Conservation (phyloP, 768 basidiomycete species). For the Calocera viscosa region DNA sequence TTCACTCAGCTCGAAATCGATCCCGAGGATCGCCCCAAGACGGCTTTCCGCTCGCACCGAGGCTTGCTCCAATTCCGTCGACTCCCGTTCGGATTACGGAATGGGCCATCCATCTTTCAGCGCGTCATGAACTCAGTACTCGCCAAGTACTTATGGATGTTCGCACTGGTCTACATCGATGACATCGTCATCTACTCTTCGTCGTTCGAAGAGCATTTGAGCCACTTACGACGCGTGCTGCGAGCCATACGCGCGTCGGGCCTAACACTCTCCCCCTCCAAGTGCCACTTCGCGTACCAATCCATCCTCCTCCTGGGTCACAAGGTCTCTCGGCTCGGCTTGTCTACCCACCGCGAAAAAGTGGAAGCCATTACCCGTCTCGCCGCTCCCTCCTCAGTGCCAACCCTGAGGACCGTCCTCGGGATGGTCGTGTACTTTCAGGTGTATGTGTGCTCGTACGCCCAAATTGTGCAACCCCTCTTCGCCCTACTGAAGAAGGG, state of each 20-base stretch:
- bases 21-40: conserved; percentile 25
- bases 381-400: conserved; percentile 18
- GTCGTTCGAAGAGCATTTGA: conserved; percentile 26
- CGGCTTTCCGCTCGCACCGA: conserved; percentile 31
- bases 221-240: conserved; percentile 19
- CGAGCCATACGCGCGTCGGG: conserved; percentile 24
- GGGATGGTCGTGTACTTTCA: conserved; percentile 34
- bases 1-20: conserved; percentile 32
- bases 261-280: conserved; percentile 28
- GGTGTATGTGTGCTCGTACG: conserved; percentile 29
- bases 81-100: conserved; percentile 33
- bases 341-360: conserved; percentile 32
- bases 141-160: conserved; percentile 31
- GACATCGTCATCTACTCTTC: conserved; percentile 31
- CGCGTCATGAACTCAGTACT: conserved; percentile 32
- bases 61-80: conserved; percentile 33
- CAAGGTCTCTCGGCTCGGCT: conserved; percentile 30
- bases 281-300: conserved; percentile 29
- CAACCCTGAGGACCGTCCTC: conserved; percentile 27
- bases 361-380: conserved; percentile 28
- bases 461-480: conserved; percentile 27
- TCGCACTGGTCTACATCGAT: conserved; percentile 34
- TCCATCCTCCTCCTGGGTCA: conserved; percentile 31
- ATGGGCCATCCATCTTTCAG: conserved; percentile 33
- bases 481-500: conserved; percentile 28